Base-by-base conservation (phyloP, 176 grass and related monocot genomes). In the Lolium rigidum region DNA sequence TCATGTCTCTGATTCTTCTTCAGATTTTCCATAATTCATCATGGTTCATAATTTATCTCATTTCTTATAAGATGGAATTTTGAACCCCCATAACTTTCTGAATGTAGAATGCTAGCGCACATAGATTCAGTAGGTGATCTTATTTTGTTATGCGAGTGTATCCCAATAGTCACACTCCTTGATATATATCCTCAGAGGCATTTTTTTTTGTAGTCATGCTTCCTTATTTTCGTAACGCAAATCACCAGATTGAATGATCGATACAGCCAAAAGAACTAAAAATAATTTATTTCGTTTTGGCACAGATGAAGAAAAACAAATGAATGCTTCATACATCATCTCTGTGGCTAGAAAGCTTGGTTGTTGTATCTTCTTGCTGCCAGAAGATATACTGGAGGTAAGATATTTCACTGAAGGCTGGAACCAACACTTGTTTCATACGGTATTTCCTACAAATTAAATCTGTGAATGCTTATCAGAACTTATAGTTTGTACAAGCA, bases 301-400 rank as follows among this genome's bases (percentile, higher is more conserved):
- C 61, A 84, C 75, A 99, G 97, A 91, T 87, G 92, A 93, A 92
- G 97, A 96, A 70, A 94, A 96, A 81, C 91, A 94, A 88, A 99
- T 99, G 97, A 96, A 99, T 82, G 92, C 97, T 80, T 99, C 97
- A 55, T 96, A 99, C 80, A 96, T 96, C 68, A 99, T 99, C 77
- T 99, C 94, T 20, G 90, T 96, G 64, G 92, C 97, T 44, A 96
- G 97, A 80, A 99, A 99, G 84, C 93, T 99, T 86, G 97, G 97
- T 54, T 99, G 97, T 76, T 99, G 94, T 50, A 95, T 98, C 52
- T 99, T 99, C 88, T 83, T 99, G 81, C 89, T 99, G 72, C 94
- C 94, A 35, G 97, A 99, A 92, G 97, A 99, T 59, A 94, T 99
- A 88, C 22, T 96, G 10, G 97, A 96, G 94, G 97, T 99, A 86